phyloP scores from a whole-genome alignment of 2,329 filamentous ascomycete genomes.

The Aspergillus ibericus region DNA sequence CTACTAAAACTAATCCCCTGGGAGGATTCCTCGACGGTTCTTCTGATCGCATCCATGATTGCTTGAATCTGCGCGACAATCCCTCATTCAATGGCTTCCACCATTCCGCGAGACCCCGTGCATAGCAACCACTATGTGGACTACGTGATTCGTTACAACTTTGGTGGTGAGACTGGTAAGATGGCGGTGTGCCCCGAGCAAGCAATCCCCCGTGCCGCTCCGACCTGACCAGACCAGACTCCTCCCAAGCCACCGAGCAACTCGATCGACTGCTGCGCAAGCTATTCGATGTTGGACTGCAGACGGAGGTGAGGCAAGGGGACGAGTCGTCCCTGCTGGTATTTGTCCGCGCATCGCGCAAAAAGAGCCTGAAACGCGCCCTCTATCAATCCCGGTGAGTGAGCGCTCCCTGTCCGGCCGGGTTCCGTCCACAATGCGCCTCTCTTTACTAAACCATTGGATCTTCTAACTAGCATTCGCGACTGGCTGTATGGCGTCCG shows the following conservation, averaged over 20 bases:
- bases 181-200: neutral
- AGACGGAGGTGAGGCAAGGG: constrained; percentile 82
- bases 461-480: constrained; percentile 67
- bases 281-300: constrained; percentile 75
- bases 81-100: constrained; percentile 28
- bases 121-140: constrained; percentile 71
- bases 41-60: neutral
- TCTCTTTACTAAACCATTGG: neutral
- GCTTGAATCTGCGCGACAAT: constrained; percentile 1
- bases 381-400: constrained; percentile 75
- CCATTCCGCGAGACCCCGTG: constrained; percentile 25
- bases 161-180: constrained; percentile 66
- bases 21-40: neutral
- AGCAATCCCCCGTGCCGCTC: neutral
- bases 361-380: constrained; percentile 73
- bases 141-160: constrained; percentile 82
- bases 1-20: neutral
- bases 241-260: constrained; percentile 66
- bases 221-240: constrained; percentile 52
- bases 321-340: constrained; percentile 74
- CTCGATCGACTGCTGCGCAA: constrained; percentile 78
- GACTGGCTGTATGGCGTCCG: constrained; percentile 96
- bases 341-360: constrained; percentile 74
- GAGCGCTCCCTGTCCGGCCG: neutral
- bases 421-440: neutral